A percentile compares a stretch with the other conserved stretches of the same genome.
Evolutionary conservation across 768 basidiomycete genomes (phyloP).

Genomic region (Mrakia blollopis): DNA sequence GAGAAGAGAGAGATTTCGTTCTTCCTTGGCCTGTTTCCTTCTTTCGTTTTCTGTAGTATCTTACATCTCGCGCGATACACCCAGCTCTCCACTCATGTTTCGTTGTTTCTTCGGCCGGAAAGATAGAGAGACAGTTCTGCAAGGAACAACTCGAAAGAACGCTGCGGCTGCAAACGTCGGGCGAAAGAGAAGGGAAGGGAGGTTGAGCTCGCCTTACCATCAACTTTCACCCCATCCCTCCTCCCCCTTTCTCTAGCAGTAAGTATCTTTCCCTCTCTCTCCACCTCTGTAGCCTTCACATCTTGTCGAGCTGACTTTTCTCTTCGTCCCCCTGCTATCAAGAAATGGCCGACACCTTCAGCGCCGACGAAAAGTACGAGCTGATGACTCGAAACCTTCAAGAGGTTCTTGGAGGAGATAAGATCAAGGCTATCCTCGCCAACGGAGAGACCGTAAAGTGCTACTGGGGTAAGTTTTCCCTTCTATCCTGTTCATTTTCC

Average conservation of each 20-base stretch:
- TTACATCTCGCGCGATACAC: too few relatives aligned
- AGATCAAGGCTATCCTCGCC: conserved; percentile 69
- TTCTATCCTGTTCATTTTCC: too few relatives aligned
- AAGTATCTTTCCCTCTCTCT: too few relatives aligned
- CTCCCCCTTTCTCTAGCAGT: neutral
- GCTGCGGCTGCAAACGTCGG: too few relatives aligned
- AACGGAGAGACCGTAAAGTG: conserved; percentile 72
- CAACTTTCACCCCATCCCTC: too few relatives aligned
- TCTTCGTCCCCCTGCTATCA: neutral
- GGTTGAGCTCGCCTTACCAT: too few relatives aligned
- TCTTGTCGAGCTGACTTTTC: neutral
- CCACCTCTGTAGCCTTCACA: neutral
- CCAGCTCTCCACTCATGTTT: neutral
- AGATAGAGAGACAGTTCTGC: too few relatives aligned
- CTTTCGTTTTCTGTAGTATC: too few relatives aligned
- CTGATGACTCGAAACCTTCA: conserved; percentile 79
- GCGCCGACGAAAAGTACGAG: conserved; percentile 53
- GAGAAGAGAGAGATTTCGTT: too few relatives aligned
- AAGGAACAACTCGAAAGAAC: too few relatives aligned
- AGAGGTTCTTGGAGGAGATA: conserved; percentile 81
- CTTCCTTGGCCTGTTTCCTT: too few relatives aligned
- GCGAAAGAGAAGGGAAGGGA: too few relatives aligned
- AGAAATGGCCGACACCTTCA: conserved; percentile 3
- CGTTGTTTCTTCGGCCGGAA: neutral
- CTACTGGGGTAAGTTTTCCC: conserved; percentile 74